Evolutionary conservation across 2,329 filamentous ascomycete genomes (phyloP), one percentile per base, ranked within the genome.

Genomic region (Pseudogymnoascus sp.): DNA sequence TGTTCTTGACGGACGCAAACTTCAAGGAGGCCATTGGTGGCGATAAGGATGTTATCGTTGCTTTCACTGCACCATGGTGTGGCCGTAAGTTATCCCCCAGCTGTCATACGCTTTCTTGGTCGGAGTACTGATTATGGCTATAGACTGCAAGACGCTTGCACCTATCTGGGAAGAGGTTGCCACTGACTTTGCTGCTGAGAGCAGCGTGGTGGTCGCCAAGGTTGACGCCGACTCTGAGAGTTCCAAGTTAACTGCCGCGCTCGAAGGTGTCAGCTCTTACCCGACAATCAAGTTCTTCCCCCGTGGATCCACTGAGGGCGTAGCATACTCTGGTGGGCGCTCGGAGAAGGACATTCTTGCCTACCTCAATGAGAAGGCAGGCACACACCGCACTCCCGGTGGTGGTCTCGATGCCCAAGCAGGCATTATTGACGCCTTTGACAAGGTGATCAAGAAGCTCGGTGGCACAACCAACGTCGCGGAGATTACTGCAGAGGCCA

Each of bases 261-360:
- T 87, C 60, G 87, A 94, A 73, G 91, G 87, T 65, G 85, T 99
- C 68, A 83, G 83, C 62, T 91, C 89, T 36, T 99, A 95, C 82
- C 94, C 94, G 59, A 99, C 94, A 66, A 96, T 99, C 81, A 96
- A 96, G 80, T 99, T 88, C 84, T 99, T 97, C 84, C 84, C 91
- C 69, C 89, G 89, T 75, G 92, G 92, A 69, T 90, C 86, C 72
- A 89, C 83, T 66, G 85, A 89, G 72, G 76, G 86, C 52, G 82
- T 87, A 69, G 73, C 80, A 52, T 99, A 97, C 82, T 78, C 81
- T 61, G 88, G 89, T 65, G 90, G 84, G 65, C 92, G 94, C 68
- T 80, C 80, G 59, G 91, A 97, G 80, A 80, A 83, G 55, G 89
- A 86, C 67, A 80, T 99, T 42, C 75, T 97, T 68, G 75, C 82